These are phyloP conservation scores for Biancaea sappan DNA, from an alignment of 306 rosid genomes.

Conservation along the genomic window DNA sequence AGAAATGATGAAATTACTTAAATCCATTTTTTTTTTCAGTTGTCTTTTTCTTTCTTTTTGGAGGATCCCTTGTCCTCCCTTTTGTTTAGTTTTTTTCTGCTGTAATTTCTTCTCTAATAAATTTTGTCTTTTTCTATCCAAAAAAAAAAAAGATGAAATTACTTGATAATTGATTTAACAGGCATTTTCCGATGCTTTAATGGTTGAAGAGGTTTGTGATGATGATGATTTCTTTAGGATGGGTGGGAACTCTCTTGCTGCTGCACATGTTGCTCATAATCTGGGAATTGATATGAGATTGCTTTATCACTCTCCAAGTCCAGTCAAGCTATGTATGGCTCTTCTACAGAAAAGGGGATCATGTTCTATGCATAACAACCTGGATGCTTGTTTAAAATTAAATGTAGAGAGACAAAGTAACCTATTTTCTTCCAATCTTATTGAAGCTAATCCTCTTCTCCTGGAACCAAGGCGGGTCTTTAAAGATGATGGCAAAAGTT, in stretches of 20 bases:
- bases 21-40: too few species aligned
- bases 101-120: too few species aligned
- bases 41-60: too few species aligned
- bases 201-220: constrained; percentile 63
- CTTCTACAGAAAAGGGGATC: constrained; percentile 60
- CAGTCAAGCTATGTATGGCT: constrained; percentile 68
- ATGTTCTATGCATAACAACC: constrained; percentile 38
- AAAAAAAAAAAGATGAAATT: constrained; percentile 18
- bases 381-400: constrained; percentile 46
- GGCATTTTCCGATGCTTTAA: constrained; percentile 67
- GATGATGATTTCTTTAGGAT: constrained; percentile 76
- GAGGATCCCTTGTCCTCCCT: too few species aligned
- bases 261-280: constrained; percentile 79
- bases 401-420: constrained; percentile 33
- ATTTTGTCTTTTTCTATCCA: too few species aligned
- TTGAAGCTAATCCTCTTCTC: constrained; percentile 38
- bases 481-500: constrained; percentile 34
- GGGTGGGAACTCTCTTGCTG: constrained; percentile 92
- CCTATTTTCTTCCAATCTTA: constrained; percentile 28
- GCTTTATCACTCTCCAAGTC: constrained; percentile 64
- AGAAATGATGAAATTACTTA: constrained; percentile 24
- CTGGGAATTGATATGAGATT: constrained; percentile 81
- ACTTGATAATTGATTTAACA: constrained; percentile 43
- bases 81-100: too few species aligned
- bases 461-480: constrained; percentile 34